Evolutionary conservation across 129 eudicot genomes (phyloP).

Genomic region (Flaveria ramosissima): DNA sequence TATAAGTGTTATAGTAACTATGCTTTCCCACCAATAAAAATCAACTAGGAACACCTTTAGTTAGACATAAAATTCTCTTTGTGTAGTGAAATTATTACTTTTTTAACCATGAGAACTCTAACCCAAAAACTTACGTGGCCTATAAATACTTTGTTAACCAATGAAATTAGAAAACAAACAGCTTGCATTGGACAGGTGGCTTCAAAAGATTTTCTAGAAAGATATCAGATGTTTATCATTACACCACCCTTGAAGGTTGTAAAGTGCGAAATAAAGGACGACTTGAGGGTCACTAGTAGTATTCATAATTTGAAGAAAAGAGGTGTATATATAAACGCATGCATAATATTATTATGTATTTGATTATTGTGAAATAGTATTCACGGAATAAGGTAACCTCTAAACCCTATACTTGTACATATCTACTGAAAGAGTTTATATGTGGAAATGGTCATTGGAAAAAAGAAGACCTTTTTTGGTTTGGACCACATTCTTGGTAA

Average conservation of each 20-base stretch:
- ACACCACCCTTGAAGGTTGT: no score
- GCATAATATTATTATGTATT: background rate
- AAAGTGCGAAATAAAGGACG: background rate
- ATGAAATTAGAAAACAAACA: no score
- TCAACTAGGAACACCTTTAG: background rate
- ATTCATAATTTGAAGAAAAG: background rate
- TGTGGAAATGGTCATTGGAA: constrained; percentile 39
- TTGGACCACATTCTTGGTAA: constrained; percentile 50
- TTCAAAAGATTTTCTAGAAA: no score
- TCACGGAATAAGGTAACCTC: constrained; percentile 18
- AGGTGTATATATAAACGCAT: background rate
- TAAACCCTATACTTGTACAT: constrained; percentile 19
- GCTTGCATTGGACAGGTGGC: no score
- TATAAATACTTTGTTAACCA: no score
- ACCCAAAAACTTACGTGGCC: no score
- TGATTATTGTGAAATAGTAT: background rate
- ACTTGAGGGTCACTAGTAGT: background rate
- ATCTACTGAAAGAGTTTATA: constrained; percentile 32
- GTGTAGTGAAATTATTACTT: no score
- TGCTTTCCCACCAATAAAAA: background rate
- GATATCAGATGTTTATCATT: no score
- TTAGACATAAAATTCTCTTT: background rate
- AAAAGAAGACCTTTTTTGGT: constrained; percentile 26
- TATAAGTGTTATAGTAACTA: background rate
- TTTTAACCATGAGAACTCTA: no score